Conservation (phyloP, 2,329 filamentous ascomycete species). For the Hypoxylon rubiginosum region DNA sequence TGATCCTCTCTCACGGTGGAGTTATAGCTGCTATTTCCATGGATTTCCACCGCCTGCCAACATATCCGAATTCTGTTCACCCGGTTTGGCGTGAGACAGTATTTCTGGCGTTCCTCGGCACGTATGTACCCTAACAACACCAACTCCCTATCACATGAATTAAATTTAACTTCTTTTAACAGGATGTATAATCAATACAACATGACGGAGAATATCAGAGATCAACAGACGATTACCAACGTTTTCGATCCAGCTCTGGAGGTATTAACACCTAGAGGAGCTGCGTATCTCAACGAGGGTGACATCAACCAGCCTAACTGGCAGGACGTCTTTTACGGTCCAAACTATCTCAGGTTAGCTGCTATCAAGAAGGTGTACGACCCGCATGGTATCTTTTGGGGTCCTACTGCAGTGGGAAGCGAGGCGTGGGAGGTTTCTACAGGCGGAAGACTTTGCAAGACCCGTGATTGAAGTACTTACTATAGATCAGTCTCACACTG, state of each 20-base stretch:
- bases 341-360: conserved; percentile 52
- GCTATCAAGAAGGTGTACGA: conserved; percentile 59
- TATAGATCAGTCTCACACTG: too few species aligned
- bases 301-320: conserved; percentile 53
- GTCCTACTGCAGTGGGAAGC: conserved; percentile 57
- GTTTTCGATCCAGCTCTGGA: conserved; percentile 45
- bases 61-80: conserved; percentile 50
- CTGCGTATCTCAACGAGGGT: conserved; percentile 57
- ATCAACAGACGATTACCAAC: conserved; percentile 47
- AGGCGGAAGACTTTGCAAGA: conserved; percentile 14
- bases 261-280: conserved; percentile 35
- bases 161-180: background rate
- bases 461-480: background rate
- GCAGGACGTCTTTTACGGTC: conserved; percentile 53
- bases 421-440: conserved; percentile 55
- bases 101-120: conserved; percentile 46
- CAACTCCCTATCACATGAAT: background rate
- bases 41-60: conserved; percentile 45
- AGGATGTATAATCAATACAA: conserved; percentile 15
- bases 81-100: conserved; percentile 52
- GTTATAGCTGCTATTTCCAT: conserved; percentile 48
- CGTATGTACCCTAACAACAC: background rate
- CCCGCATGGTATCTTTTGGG: conserved; percentile 55
- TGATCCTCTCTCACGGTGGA: conserved; percentile 47
- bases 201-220: conserved; percentile 32